Percentiles rank a stretch among this genome's conserved stretches.
phyloP scores from a whole-genome alignment of 139 green algal genomes.

The Asterochloris sp. region DNA sequence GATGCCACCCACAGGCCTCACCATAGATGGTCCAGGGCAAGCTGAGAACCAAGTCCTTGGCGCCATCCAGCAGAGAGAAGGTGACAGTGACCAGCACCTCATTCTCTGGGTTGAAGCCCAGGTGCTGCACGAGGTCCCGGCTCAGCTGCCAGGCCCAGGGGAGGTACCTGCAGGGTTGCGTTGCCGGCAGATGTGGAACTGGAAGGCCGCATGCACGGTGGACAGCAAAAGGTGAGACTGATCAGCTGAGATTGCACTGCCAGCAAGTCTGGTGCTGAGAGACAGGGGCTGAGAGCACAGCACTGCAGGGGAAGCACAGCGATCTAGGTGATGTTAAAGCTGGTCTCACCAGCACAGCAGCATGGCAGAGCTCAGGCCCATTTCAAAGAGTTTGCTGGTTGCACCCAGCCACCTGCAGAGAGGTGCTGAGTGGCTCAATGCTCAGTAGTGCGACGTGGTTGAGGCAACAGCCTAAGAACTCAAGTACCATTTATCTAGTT shows the following conservation, averaged over 20 bases:
- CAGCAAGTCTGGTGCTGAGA: too few species aligned
- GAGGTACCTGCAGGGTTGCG: constrained; percentile 9
- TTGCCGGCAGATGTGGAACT: too few species aligned
- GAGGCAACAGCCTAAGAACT: background rate
- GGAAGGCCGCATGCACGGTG: too few species aligned
- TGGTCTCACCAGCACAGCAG: constrained; percentile 19
- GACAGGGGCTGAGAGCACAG: too few species aligned
- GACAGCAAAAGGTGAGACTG: too few species aligned
- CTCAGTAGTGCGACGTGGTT: background rate
- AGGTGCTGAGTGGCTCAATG: background rate
- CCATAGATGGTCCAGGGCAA: constrained; percentile 71
- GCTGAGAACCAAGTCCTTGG: constrained; percentile 36
- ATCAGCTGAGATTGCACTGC: too few species aligned
- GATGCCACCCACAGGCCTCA: too few species aligned
- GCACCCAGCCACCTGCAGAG: constrained; percentile 41
- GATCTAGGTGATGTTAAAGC: too few species aligned
- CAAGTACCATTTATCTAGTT: constrained; percentile 63
- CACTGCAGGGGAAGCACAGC: too few species aligned
- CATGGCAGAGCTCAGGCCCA: constrained; percentile 21
- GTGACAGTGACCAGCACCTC: constrained; percentile 51
- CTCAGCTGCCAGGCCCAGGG: constrained; percentile 26
- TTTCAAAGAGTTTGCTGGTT: constrained; percentile 30
- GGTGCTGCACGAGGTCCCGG: background rate
- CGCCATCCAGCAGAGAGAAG: constrained; percentile 48
- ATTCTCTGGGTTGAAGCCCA: constrained; percentile 8